A percentile compares a stretch with the other conserved stretches of the same genome.
Conservation (phyloP, 306 rosid species). For the Aeschynomene evenia region DNA sequence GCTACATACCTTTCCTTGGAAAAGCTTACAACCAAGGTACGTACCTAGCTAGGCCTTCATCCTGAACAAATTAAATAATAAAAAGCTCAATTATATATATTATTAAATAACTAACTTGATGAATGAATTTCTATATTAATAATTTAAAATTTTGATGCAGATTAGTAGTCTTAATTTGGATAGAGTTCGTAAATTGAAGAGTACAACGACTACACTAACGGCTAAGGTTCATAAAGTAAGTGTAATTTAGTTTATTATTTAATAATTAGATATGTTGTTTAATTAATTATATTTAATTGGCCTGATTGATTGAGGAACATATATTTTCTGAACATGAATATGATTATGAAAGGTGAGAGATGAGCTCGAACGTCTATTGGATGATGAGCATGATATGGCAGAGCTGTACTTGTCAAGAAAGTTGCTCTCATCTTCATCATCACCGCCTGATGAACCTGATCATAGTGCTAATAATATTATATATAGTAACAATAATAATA, state of each 20-base stretch:
- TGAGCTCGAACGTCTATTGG: constrained; percentile 77
- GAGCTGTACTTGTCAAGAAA: constrained; percentile 87
- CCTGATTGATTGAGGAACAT: too few relatives aligned
- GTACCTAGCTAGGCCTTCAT: neutral
- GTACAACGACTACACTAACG: constrained; percentile 65
- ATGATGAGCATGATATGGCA: constrained; percentile 83
- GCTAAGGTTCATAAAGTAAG: constrained; percentile 66
- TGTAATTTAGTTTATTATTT: too few relatives aligned
- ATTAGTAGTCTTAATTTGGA: neutral
- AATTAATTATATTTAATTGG: too few relatives aligned
- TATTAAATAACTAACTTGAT: too few relatives aligned
- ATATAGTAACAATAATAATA: too few relatives aligned
- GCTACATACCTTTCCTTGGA: constrained; percentile 66
- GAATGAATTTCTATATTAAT: too few relatives aligned
- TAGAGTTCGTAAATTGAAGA: constrained; percentile 65
- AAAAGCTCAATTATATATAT: too few relatives aligned
- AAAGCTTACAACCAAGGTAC: constrained; percentile 61
- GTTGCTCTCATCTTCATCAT: too few relatives aligned
- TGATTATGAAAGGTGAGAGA: constrained; percentile 80
- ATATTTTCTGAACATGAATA: too few relatives aligned
- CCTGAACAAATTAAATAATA: too few relatives aligned
- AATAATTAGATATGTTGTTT: too few relatives aligned
- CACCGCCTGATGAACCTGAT: constrained; percentile 59
- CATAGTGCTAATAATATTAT: too few relatives aligned
- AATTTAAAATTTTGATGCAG: neutral